Percentiles rank a stretch among this genome's conserved stretches.
phyloP scores from a whole-genome alignment of 225 moss, liverwort and hornwort genomes.

The Sphagnum contortum region DNA sequence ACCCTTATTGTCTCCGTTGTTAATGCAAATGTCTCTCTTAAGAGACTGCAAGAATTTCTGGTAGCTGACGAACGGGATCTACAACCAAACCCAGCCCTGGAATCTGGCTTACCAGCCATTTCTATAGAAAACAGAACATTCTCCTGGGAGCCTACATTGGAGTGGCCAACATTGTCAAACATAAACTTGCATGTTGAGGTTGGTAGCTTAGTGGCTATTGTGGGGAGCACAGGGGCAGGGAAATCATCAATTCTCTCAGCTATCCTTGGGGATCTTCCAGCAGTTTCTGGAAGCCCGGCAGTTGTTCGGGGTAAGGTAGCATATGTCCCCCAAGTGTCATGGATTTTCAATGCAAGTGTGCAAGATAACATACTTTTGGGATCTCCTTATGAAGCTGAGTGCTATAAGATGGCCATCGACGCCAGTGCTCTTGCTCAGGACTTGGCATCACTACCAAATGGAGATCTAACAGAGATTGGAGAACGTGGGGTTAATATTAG shows the following conservation, averaged over 20 bases:
- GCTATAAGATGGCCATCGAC: constrained; percentile 39
- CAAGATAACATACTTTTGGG: constrained; percentile 65
- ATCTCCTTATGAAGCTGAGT: constrained; percentile 33
- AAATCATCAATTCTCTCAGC: constrained; percentile 43
- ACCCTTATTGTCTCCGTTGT: constrained; percentile 34
- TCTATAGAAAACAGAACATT: constrained; percentile 27
- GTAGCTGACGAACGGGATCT: constrained; percentile 36
- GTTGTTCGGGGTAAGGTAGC: constrained; percentile 51
- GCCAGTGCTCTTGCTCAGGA: constrained; percentile 61
- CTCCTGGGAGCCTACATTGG: constrained; percentile 24
- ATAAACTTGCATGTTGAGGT: constrained; percentile 21
- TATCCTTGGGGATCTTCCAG: constrained; percentile 32
- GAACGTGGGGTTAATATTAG: constrained; percentile 79
- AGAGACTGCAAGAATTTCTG: constrained; percentile 33
- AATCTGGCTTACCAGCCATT: constrained; percentile 22
- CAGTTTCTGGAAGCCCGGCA: constrained; percentile 20
- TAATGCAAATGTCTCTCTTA: constrained; percentile 39
- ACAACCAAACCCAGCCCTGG: constrained; percentile 18
- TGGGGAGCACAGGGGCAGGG: constrained; percentile 42
- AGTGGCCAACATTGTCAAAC: constrained; percentile 24
- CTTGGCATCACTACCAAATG: constrained; percentile 42
- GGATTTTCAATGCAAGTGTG: constrained; percentile 69
- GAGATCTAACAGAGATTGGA: constrained; percentile 70
- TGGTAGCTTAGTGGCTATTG: constrained; percentile 35
- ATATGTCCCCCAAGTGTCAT: constrained; percentile 66